Conservation (phyloP, 306 rosid species). For the Sindora glabra region DNA sequence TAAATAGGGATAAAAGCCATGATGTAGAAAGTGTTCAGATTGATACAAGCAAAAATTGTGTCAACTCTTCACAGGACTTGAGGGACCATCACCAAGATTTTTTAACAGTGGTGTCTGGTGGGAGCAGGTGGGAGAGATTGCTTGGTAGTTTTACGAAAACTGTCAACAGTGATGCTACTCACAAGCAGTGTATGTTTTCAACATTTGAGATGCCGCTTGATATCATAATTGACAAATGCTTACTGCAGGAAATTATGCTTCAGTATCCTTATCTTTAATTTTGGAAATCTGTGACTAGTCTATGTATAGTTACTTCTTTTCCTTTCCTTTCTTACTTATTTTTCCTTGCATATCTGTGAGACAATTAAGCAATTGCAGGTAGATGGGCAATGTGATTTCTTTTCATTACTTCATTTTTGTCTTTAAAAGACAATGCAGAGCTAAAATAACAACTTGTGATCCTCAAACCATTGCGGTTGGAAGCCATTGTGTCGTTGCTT, state of each 20-base stretch:
- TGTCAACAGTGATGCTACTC: slow-evolving; percentile 24
- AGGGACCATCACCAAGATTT: slow-evolving; percentile 23
- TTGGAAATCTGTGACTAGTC: neutral
- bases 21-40: slow-evolving; percentile 29
- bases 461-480: slow-evolving; percentile 11
- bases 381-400: too few relatives aligned
- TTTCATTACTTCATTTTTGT: slow-evolving; percentile 1
- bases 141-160: slow-evolving; percentile 40
- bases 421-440: too few relatives aligned
- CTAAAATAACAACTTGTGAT: too few relatives aligned
- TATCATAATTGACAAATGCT: slow-evolving; percentile 80
- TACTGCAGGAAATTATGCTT: slow-evolving; percentile 77
- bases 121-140: slow-evolving; percentile 85
- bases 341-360: neutral
- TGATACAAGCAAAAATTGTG: slow-evolving; percentile 17
- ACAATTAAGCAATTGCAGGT: too few relatives aligned
- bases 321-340: slow-evolving; percentile 3
- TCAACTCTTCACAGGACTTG: slow-evolving; percentile 24
- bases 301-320: neutral
- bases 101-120: slow-evolving; percentile 50
- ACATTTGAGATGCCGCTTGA: slow-evolving; percentile 80
- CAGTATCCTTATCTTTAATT: slow-evolving; percentile 67
- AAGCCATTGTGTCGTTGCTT: slow-evolving; percentile 10
- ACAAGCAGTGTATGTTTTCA: slow-evolving; percentile 22
- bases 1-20: slow-evolving; percentile 16